Base-by-base conservation (phyloP, 2,329 filamentous ascomycete genomes). In the Aschersonia sp. region DNA sequence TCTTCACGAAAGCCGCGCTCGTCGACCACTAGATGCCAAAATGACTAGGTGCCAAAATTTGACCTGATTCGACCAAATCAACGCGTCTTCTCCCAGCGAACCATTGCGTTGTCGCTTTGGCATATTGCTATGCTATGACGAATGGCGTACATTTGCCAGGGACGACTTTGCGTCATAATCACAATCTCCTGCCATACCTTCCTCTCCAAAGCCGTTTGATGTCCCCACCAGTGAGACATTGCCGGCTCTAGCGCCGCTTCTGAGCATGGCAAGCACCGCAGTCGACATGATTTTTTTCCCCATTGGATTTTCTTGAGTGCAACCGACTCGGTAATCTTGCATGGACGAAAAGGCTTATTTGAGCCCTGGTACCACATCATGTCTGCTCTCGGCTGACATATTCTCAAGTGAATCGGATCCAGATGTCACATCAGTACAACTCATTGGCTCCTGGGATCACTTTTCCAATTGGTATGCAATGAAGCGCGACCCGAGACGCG, bases 361-460 rank as follows among this genome's bases (percentile, higher is more conserved):
- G 20, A 20, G 20, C 20, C 20, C 20, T 20, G 20, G 20, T 20
- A 20, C 20, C 20, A 20, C 20, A 20, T 20, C 35, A 38, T 38
- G 7, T 38, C 35, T 38, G 7, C 35, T 4, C 35, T 38, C 35
- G 7, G 53, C 58, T 59, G 52, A 57, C 53, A 42, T 45, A 7
- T 38, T 7, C 35, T 28, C 40, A 20, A 83, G 79, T 59, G 72
- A 77, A 66, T 80, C 79, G 48, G 63, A 74, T 55, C 73, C 75
- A 53, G 73, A 76, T 46, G 74, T 80, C 52, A 73, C 74, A 53
- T 83, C 82, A 43, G 85, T 96, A 54, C 80, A 85, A 59, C 75
- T 96, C 44, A 74, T 92, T 56, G 91, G 91, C 52, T 95, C 89
- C 53, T 97, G 91, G 91, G 89, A 96, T 69, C 95, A 95, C 69